These are phyloP conservation scores for Malassezia vespertilionis DNA, from an alignment of 1,284 basidiomycete species.

Conservation along the genomic window DNA sequence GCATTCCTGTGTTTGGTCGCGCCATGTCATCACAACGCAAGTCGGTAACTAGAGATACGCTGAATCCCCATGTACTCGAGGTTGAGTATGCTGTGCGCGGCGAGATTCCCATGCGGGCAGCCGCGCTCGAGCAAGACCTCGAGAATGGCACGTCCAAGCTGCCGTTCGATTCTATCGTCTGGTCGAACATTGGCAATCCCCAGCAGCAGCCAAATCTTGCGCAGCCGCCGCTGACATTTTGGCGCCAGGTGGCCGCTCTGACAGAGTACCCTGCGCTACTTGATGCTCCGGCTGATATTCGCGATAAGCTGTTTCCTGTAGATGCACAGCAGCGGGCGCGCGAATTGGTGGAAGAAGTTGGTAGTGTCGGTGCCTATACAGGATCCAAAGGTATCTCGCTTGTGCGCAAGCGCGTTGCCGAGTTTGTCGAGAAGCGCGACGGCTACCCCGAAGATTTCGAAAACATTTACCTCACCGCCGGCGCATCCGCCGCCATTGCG, in stretches of 20 bases:
- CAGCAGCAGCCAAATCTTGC: slow-evolving; percentile 80
- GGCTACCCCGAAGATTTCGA: slow-evolving; percentile 65
- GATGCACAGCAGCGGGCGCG: slow-evolving; percentile 77
- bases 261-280: slow-evolving; percentile 83
- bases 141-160: slow-evolving; percentile 52
- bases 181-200: slow-evolving; percentile 94
- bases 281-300: slow-evolving; percentile 50
- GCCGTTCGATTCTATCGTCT: slow-evolving; percentile 80
- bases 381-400: slow-evolving; percentile 84
- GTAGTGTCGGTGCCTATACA: slow-evolving; percentile 88
- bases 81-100: slow-evolving; percentile 96
- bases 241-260: slow-evolving; percentile 78
- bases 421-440: slow-evolving; percentile 61
- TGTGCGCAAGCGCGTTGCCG: slow-evolving; percentile 76
- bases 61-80: slow-evolving; percentile 71
- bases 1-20: neutral
- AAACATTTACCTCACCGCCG: slow-evolving; percentile 84
- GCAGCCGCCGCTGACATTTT: slow-evolving; percentile 84
- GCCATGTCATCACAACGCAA: neutral
- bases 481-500: slow-evolving; percentile 82
- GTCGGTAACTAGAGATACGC: slow-evolving; percentile 39
- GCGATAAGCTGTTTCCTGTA: slow-evolving; percentile 59
- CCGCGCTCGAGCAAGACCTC: slow-evolving; percentile 54
- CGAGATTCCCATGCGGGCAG: slow-evolving; percentile 83
- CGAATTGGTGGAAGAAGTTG: slow-evolving; percentile 71